Evolutionary conservation across 148 eudicot genomes (phyloP), one percentile per base, ranked within the genome.

Genomic region (Rhododendron ferrugineum): DNA sequence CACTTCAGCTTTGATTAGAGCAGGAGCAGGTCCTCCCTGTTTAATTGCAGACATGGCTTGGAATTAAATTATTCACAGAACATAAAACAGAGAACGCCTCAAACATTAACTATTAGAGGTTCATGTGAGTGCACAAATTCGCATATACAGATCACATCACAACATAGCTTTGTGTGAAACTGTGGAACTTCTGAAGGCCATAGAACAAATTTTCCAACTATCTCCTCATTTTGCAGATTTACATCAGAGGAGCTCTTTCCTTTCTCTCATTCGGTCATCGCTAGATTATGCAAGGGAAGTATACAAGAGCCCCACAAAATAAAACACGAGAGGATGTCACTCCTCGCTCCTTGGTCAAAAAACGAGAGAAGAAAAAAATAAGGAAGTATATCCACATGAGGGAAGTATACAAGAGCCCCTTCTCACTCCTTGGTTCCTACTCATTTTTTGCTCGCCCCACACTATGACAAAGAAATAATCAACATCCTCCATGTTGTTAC

Each of bases 1-100:
- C 28, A 91, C 95, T 64, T 94, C 98, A 90, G 98, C 98, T 88
- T 96, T 96, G 28, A 91, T 86, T 82, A 96, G 89, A 83, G 94
- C 89, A 85, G 96, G 93, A 78, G 95, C 72, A 50, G 94, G 91
- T 64, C 95, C 92, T 68, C 84, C 98, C 93, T 93, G 89, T 32
- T 26, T 66, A 81, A 89, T 77, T 42, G 58, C 83, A 82, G 73
- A 8, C 64, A 49, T 3, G 28, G 50, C 54, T 28, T 26, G 9
- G 6, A 73, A 44, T 56, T 36, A 3, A 22, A 74, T 40, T n/a
- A 84, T 56, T 62, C 72, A 68, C 15, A 37, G 46, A 5, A 82
- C 40, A 84, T 14, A 54, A 7, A 80, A n/a, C 44, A 78, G 54
- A 78, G 28, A 44, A n/a, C 7, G 2, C 72, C 34, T 10, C 32